Percentiles rank a stretch among this genome's conserved stretches.
These are phyloP conservation scores for Raddia distichophylla DNA, from an alignment of 176 grass and related monocot genomes.

Conservation along the genomic window DNA sequence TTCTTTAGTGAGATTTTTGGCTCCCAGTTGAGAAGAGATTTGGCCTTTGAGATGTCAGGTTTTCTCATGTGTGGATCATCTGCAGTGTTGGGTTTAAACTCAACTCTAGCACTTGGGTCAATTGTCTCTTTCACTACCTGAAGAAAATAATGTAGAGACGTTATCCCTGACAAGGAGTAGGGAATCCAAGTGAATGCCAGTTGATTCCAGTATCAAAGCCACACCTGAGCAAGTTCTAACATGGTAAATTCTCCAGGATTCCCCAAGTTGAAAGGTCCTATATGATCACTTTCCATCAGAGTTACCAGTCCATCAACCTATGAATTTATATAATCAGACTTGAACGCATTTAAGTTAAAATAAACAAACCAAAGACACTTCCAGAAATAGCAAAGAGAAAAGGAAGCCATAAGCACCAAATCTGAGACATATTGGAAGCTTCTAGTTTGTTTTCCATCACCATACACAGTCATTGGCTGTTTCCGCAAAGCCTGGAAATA, in stretches of 20 bases:
- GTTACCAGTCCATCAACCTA: slow-evolving; percentile 89
- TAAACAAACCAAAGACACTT: not conserved
- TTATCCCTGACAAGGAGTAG: slow-evolving; percentile 21
- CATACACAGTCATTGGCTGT: slow-evolving; percentile 94
- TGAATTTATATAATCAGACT: slow-evolving; percentile 22
- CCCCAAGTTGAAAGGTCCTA: slow-evolving; percentile 96
- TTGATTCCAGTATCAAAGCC: not conserved
- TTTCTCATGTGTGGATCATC: slow-evolving; percentile 99
- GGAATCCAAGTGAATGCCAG: not conserved
- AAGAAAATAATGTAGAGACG: not conserved
- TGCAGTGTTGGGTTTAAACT: slow-evolving; percentile 83
- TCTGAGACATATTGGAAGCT: slow-evolving; percentile 98
- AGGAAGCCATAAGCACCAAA: slow-evolving; percentile 61
- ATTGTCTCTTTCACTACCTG: slow-evolving; percentile 93
- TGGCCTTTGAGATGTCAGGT: slow-evolving; percentile 89
- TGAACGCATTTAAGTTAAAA: slow-evolving; percentile 8
- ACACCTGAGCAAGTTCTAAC: slow-evolving; percentile 93
- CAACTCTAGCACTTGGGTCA: slow-evolving; percentile 71
- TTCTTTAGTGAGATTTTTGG: slow-evolving; percentile 78
- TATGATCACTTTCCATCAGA: slow-evolving; percentile 83
- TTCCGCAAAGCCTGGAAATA: slow-evolving; percentile 75
- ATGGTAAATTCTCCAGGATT: slow-evolving; percentile 98
- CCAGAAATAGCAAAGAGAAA: not conserved
- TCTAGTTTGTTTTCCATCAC: slow-evolving; percentile 95
- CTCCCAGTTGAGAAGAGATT: slow-evolving; percentile 85